Evolutionary conservation across 2,329 filamentous ascomycete genomes (phyloP).

Genomic region (Alternaria sp.): DNA sequence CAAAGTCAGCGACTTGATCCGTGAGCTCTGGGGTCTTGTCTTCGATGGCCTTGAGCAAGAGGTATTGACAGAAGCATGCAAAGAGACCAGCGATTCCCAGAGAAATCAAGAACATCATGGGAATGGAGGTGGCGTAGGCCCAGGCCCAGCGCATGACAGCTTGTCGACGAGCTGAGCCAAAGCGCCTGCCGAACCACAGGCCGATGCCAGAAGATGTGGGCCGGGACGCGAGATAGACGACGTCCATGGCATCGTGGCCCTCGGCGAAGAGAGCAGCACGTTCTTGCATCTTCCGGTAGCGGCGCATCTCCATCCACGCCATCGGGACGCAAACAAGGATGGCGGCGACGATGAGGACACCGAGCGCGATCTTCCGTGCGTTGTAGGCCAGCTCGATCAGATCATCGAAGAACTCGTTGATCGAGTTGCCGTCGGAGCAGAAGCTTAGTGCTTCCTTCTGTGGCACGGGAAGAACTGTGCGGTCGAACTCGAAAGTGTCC

Average conservation of each 20-base stretch:
- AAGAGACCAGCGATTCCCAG: slow-evolving; percentile 83
- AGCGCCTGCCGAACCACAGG: slow-evolving; percentile 70
- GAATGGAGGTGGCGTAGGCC: slow-evolving; percentile 83
- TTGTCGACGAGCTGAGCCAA: slow-evolving; percentile 69
- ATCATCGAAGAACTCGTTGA: slow-evolving; percentile 82
- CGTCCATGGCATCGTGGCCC: slow-evolving; percentile 81
- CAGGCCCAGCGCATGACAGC: slow-evolving; percentile 81
- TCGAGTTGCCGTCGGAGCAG: slow-evolving; percentile 82
- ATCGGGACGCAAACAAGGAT: slow-evolving; percentile 77
- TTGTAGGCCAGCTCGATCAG: slow-evolving; percentile 71
- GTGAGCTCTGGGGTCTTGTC: slow-evolving; percentile 78
- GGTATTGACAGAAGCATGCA: slow-evolving; percentile 80
- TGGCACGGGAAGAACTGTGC: slow-evolving; percentile 79
- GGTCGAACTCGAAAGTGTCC: slow-evolving; percentile 78
- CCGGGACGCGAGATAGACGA: slow-evolving; percentile 84
- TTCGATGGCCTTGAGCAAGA: slow-evolving; percentile 76
- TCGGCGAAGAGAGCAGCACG: slow-evolving; percentile 71
- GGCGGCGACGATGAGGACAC: slow-evolving; percentile 74
- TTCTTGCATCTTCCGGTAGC: slow-evolving; percentile 75
- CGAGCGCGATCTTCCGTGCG: slow-evolving; percentile 77
- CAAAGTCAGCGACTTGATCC: slow-evolving; percentile 77
- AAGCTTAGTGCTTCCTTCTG: slow-evolving; percentile 83
- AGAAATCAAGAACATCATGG: slow-evolving; percentile 84
- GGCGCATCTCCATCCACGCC: slow-evolving; percentile 78
- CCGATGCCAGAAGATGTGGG: slow-evolving; percentile 77